Percentiles rank a stretch among this genome's conserved stretches.
phyloP scores from a whole-genome alignment of 495 filamentous ascomycete genomes.

The Tuber magnatum region DNA sequence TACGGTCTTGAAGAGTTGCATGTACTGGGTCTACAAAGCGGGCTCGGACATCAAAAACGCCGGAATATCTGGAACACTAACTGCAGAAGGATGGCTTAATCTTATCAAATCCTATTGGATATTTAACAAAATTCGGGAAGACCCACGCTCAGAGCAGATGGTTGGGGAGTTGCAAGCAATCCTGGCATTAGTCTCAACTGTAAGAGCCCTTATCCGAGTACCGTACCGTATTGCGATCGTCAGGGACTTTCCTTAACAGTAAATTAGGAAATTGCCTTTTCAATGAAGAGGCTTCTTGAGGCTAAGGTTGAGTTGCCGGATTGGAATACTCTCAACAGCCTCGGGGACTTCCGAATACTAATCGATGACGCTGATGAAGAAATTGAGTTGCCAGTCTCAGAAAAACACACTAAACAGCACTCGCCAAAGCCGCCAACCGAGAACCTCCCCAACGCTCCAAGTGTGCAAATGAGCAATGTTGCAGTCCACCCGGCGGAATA shows the following conservation, averaged over 20 bases:
- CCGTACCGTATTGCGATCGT: background rate
- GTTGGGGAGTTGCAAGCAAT: slow-evolving; percentile 20
- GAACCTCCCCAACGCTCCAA: background rate
- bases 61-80: slow-evolving; percentile 14
- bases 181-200: slow-evolving; percentile 19
- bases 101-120: slow-evolving; percentile 29
- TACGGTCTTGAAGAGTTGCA: slow-evolving; percentile 14
- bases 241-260: slow-evolving; percentile 10
- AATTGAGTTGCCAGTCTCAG: background rate
- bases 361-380: slow-evolving; percentile 14
- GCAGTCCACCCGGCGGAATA: slow-evolving; percentile 22
- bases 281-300: slow-evolving; percentile 24
- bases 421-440: background rate
- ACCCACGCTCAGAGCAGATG: slow-evolving; percentile 12
- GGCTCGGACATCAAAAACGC: slow-evolving; percentile 15
- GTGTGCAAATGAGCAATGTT: slow-evolving; percentile 14
- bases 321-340: slow-evolving; percentile 9
- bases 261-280: slow-evolving; percentile 28
- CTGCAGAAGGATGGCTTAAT: slow-evolving; percentile 16
- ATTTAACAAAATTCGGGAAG: slow-evolving; percentile 21
- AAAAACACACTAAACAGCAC: background rate
- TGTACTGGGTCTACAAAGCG: slow-evolving; percentile 26
- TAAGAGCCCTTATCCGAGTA: slow-evolving; percentile 13
- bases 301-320: slow-evolving; percentile 15
- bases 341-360: slow-evolving; percentile 24